Evolutionary conservation across 345 rosid species (phyloP).

Genomic region (Lepidium sativum): DNA sequence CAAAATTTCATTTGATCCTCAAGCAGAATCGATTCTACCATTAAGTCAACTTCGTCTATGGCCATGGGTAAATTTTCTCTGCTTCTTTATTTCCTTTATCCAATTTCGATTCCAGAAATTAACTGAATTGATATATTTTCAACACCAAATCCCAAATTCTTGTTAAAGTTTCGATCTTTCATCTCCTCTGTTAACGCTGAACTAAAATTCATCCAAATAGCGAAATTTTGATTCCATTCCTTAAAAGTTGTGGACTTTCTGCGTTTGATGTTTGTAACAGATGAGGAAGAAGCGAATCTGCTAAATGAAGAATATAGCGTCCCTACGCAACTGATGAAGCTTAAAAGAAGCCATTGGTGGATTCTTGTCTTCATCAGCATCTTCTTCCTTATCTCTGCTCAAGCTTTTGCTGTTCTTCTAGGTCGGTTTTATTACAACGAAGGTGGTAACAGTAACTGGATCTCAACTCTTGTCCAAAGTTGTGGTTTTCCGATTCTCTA

Average conservation of each 20-base stretch:
- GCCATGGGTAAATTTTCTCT: neutral
- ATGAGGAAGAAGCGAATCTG: neutral
- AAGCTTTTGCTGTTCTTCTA: conserved; percentile 48
- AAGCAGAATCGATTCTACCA: neutral
- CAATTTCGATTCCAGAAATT: neutral
- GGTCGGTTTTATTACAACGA: conserved; percentile 14
- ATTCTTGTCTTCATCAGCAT: conserved; percentile 30
- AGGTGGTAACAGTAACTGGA: conserved; percentile 31
- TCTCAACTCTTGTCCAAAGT: conserved; percentile 21
- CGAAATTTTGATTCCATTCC: neutral
- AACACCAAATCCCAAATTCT: neutral
- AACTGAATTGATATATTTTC: neutral
- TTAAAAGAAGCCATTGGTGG: conserved; percentile 62
- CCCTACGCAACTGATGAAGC: conserved; percentile 15
- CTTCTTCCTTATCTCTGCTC: conserved; percentile 46
- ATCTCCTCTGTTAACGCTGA: neutral
- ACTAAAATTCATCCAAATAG: neutral
- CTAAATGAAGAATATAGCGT: neutral
- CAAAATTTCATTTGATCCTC: too few species aligned
- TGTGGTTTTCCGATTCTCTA: conserved; percentile 59
- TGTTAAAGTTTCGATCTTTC: neutral
- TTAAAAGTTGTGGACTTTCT: neutral
- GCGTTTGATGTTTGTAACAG: neutral
- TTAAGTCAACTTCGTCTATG: neutral
- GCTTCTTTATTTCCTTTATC: neutral